phyloP scores from a whole-genome alignment of 2,329 filamentous ascomycete genomes.

The Colletotrichum musae region DNA sequence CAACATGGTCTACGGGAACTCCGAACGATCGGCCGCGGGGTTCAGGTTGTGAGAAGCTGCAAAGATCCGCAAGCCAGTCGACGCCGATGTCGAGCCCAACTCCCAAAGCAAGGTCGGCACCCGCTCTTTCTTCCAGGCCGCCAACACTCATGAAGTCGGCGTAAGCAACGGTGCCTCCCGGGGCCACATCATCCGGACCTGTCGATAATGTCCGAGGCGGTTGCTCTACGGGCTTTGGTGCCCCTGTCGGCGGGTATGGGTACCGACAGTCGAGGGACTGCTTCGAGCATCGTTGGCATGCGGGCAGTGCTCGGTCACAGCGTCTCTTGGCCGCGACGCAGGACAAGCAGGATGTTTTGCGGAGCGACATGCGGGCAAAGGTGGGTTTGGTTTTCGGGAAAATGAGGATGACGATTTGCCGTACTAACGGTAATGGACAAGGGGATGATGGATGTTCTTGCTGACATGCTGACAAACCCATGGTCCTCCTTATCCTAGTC shows the following conservation, averaged over 20 bases:
- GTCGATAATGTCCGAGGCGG: neutral
- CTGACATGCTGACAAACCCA: too few species aligned
- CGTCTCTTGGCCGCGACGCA: slow-evolving; percentile 30
- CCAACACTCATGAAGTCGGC: neutral
- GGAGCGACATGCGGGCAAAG: slow-evolving; percentile 35
- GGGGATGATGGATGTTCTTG: too few species aligned
- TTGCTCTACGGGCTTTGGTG: neutral
- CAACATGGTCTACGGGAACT: too few species aligned
- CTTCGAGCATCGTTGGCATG: slow-evolving; percentile 20
- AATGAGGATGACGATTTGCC: neutral
- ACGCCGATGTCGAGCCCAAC: too few species aligned
- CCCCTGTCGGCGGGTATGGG: slow-evolving; percentile 15
- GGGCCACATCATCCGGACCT: neutral
- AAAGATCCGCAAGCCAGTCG: too few species aligned
- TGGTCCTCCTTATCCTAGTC: too few species aligned
- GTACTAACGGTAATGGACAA: too few species aligned
- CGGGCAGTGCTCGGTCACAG: slow-evolving; percentile 16
- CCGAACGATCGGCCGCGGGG: too few species aligned
- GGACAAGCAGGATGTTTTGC: slow-evolving; percentile 24
- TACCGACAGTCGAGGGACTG: slow-evolving; percentile 26
- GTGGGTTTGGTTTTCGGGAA: neutral
- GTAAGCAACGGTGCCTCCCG: too few species aligned
- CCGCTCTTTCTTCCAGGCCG: neutral
- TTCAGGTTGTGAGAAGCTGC: too few species aligned
- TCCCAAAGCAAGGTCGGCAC: too few species aligned